Percentiles rank a stretch among this genome's conserved stretches.
These are phyloP conservation scores for Schwanniomyces vanrijiae DNA, from an alignment of 805 yeast genomes.

Conservation along the genomic window DNA sequence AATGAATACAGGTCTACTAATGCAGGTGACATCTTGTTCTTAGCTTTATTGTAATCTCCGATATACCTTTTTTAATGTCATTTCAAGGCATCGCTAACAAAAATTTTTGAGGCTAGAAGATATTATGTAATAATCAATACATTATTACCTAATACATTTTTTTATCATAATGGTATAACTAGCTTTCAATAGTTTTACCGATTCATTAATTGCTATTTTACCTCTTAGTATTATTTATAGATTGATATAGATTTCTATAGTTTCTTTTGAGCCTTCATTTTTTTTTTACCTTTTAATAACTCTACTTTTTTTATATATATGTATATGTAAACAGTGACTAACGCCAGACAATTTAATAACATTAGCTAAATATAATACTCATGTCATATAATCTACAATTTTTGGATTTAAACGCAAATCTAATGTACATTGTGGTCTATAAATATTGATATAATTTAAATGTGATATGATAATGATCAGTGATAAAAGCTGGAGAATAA, in stretches of 20 bases:
- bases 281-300: no score
- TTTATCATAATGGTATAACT: no score
- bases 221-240: no score
- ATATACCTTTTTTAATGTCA: background rate
- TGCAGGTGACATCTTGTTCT: slow-evolving; percentile 10
- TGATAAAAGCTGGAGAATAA: background rate
- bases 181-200: no score
- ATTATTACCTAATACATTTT: no score
- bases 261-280: no score
- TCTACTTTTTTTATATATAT: no score
- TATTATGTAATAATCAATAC: background rate
- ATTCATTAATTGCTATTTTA: no score
- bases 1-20: slow-evolving; percentile 32
- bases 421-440: slow-evolving; percentile 5
- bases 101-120: background rate
- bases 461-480: background rate
- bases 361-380: no score
- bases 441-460: background rate
- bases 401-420: background rate
- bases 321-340: no score
- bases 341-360: no score
- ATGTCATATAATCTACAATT: background rate
- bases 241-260: no score
- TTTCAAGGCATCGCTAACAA: slow-evolving; percentile 3
- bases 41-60: background rate